A percentile compares a stretch with the other conserved stretches of the same genome.
These are phyloP conservation scores for Graphilbum ipis-grandicollis DNA, from an alignment of 2,329 filamentous ascomycete genomes.

Conservation along the genomic window DNA sequence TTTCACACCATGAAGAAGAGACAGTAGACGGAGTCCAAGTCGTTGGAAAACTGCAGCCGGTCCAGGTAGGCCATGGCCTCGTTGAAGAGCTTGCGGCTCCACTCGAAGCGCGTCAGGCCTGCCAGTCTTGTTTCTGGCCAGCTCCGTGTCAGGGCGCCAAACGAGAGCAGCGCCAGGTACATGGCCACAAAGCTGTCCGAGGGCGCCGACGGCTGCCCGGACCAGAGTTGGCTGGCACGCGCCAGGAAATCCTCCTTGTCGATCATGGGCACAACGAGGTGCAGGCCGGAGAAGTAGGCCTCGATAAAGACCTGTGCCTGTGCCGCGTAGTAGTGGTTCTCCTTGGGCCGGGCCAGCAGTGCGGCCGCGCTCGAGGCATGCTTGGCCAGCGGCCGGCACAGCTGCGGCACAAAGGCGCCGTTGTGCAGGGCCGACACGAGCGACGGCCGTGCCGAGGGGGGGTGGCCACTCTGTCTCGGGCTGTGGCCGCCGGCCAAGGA, in stretches of 20 bases:
- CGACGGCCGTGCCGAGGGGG: neutral
- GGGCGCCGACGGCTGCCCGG: neutral
- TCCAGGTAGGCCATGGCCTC: neutral
- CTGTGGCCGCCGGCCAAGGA: no score
- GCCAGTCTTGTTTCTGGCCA: neutral
- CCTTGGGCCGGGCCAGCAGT: neutral
- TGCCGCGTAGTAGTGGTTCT: neutral
- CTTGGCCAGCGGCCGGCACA: neutral
- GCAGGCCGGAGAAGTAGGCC: neutral
- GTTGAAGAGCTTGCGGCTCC: neutral
- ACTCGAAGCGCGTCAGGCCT: neutral
- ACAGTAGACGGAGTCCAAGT: neutral
- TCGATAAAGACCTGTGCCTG: slow-evolving; percentile 1
- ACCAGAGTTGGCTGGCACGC: neutral
- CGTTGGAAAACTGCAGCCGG: neutral
- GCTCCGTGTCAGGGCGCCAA: neutral
- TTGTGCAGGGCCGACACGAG: neutral
- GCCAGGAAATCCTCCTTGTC: neutral
- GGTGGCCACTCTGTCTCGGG: no score
- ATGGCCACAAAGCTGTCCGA: neutral
- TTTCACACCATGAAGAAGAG: neutral
- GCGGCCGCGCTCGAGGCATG: neutral
- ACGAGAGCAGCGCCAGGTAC: neutral
- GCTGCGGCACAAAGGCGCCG: neutral
- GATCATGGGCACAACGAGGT: neutral